Conservation (phyloP, 192 early-diverging fungal genomes). For the Radiomyces spectabilis region DNA sequence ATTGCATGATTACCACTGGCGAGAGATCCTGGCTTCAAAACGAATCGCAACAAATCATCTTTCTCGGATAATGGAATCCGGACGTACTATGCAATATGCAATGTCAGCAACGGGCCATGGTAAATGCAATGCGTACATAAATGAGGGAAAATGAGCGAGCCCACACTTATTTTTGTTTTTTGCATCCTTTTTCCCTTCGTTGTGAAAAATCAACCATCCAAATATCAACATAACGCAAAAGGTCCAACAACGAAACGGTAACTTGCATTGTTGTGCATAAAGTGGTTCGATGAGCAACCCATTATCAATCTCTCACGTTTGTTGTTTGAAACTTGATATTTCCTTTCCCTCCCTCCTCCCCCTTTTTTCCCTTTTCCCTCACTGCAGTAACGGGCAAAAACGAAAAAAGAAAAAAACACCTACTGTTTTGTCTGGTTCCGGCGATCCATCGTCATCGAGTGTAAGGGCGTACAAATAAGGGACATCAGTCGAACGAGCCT, state of each 20-base stretch:
- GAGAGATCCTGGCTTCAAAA: constrained; percentile 68
- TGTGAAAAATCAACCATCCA: neutral
- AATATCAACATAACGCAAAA: neutral
- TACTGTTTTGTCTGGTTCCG: constrained; percentile 43
- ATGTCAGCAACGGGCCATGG: no score
- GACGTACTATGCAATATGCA: constrained; percentile 58
- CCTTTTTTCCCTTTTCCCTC: neutral
- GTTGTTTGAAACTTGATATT: no score
- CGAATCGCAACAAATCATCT: constrained; percentile 71
- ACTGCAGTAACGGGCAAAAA: neutral
- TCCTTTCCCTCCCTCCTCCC: neutral
- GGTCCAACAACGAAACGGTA: neutral
- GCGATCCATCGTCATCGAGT: constrained; percentile 52
- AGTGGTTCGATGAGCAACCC: no score
- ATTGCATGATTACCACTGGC: constrained; percentile 57
- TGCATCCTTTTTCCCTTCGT: neutral
- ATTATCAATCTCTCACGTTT: neutral
- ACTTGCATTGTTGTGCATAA: no score
- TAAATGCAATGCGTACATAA: no score
- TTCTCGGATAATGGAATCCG: constrained; percentile 64
- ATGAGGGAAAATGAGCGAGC: neutral
- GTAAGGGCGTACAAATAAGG: constrained; percentile 35
- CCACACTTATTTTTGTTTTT: neutral
- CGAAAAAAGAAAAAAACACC: neutral
- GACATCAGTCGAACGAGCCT: no score